Evolutionary conservation across 441 rosid species (phyloP).

Genomic region (Euphorbia schlechtendalii): DNA sequence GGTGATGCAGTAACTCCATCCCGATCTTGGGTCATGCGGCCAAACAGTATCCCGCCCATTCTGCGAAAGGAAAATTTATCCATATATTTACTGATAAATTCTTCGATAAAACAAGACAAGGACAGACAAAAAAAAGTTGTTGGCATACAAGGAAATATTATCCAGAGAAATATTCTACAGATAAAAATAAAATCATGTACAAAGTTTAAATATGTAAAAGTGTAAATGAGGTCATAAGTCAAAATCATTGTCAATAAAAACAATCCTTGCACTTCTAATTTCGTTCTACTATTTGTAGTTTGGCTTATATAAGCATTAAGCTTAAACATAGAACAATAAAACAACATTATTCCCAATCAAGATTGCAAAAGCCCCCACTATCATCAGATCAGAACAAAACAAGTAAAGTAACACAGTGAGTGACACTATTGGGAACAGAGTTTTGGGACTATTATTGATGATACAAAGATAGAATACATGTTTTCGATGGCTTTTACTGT

Average conservation of each 20-base stretch:
- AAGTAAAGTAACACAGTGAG: background rate
- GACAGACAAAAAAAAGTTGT: background rate
- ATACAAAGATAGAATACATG: background rate
- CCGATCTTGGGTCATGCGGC: constrained; percentile 87
- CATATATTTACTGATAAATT: background rate
- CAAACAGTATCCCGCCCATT: constrained; percentile 76
- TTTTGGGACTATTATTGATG: background rate
- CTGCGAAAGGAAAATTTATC: constrained; percentile 41
- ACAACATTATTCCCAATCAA: background rate
- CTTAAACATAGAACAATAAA: background rate
- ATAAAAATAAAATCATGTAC: background rate
- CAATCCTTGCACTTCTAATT: background rate
- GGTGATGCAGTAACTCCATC: constrained; percentile 95
- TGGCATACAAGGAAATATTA: background rate
- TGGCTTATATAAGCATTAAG: background rate
- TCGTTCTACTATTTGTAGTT: background rate
- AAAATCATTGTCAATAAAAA: background rate
- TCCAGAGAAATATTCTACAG: background rate
- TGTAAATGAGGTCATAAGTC: background rate
- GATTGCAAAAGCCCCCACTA: background rate
- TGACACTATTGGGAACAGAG: background rate
- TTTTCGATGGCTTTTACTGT: background rate
- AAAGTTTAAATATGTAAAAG: background rate
- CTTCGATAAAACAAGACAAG: background rate
- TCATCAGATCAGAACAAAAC: background rate